Percentiles rank a stretch among this genome's conserved stretches.
Conservation (phyloP, 257 asterid genomes). For the Salvia splendens region DNA sequence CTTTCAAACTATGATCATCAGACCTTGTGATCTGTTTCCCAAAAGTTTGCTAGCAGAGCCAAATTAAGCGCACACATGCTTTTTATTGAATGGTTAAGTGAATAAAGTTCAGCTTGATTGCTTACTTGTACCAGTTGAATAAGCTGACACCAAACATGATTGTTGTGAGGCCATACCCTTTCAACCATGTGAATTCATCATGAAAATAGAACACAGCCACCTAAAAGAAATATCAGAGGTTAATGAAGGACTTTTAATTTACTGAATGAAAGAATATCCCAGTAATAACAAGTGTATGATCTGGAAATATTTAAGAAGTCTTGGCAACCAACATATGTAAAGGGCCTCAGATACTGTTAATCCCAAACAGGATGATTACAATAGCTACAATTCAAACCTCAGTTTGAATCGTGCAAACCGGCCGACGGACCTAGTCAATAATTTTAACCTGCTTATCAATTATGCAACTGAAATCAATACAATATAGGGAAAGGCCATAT, state of each 20-base stretch:
- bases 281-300: slow-evolving; percentile 1
- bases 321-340: neutral
- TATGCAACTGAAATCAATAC: no score
- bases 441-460: no score
- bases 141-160: slow-evolving; percentile 86
- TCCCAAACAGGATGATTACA: neutral
- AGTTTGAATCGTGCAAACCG: neutral
- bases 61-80: neutral
- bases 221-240: slow-evolving; percentile 42
- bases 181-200: slow-evolving; percentile 81
- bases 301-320: neutral
- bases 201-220: slow-evolving; percentile 94
- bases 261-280: neutral
- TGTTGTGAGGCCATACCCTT: slow-evolving; percentile 74
- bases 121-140: slow-evolving; percentile 98
- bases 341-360: neutral
- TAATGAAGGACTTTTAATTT: neutral
- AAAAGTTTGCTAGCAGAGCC: neutral
- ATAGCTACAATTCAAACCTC: neutral
- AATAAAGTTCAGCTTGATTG: slow-evolving; percentile 32
- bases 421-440: neutral
- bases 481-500: no score
- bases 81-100: neutral
- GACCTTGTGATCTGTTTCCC: neutral
- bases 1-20: neutral